Evolutionary conservation across 306 rosid genomes (phyloP).

Genomic region (Begonia fuchsioides): DNA sequence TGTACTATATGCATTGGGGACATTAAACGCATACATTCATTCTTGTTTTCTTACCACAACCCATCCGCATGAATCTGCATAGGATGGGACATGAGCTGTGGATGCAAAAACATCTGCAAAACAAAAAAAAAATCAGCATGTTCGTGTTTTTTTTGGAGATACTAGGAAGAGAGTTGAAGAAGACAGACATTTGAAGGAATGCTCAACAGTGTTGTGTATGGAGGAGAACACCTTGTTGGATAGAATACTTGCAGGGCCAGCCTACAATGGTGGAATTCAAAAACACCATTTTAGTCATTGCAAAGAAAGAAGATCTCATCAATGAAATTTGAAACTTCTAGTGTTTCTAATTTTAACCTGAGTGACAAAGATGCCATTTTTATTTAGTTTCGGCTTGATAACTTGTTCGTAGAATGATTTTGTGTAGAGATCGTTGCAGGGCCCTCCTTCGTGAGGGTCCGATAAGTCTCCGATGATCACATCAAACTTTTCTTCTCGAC

Average conservation of each 20-base stretch:
- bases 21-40: too few relatives aligned
- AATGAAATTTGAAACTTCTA: not conserved
- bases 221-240: constrained; percentile 22
- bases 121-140: not conserved
- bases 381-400: constrained; percentile 17
- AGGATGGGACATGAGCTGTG: constrained; percentile 26
- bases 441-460: constrained; percentile 28
- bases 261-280: constrained; percentile 1
- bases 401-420: constrained; percentile 16
- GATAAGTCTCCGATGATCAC: constrained; percentile 21
- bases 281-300: too few relatives aligned
- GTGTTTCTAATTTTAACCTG: constrained; percentile 8
- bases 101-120: constrained; percentile 21
- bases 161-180: not conserved
- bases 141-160: too few relatives aligned
- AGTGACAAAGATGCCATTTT: constrained; percentile 22
- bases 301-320: too few relatives aligned
- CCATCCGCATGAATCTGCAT: constrained; percentile 26
- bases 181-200: constrained; percentile 14
- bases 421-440: constrained; percentile 20
- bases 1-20: too few relatives aligned
- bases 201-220: constrained; percentile 19
- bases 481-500: constrained; percentile 16
- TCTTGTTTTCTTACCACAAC: constrained; percentile 21
- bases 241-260: constrained; percentile 22